phyloP scores from a whole-genome alignment of 305 asterid genomes.

The Solanum hybrid region DNA sequence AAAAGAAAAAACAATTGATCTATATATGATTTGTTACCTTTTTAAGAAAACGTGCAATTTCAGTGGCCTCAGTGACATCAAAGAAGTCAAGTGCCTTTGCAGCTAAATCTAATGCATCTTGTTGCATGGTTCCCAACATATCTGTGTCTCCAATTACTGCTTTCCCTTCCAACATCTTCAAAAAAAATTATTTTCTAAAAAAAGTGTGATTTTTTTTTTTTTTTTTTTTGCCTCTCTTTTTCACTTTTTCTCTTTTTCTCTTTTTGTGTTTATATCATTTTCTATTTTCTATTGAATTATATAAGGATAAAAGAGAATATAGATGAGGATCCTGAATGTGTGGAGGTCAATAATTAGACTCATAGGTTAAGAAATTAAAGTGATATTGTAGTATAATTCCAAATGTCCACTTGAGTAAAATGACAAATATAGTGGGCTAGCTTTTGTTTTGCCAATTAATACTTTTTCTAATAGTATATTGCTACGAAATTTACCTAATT shows the following conservation, averaged over 20 bases:
- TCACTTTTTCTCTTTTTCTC: background rate
- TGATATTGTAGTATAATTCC: slow-evolving; percentile 23
- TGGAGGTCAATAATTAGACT: slow-evolving; percentile 22
- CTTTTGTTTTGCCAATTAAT: background rate
- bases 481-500: background rate
- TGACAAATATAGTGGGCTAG: slow-evolving; percentile 9
- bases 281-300: background rate
- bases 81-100: slow-evolving; percentile 81
- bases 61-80: slow-evolving; percentile 70
- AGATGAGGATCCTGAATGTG: slow-evolving; percentile 34
- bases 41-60: slow-evolving; percentile 68
- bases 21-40: slow-evolving; percentile 27
- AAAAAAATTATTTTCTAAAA: background rate
- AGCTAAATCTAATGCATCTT: slow-evolving; percentile 73
- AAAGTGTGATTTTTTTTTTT: background rate
- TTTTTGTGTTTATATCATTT: background rate
- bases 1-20: background rate
- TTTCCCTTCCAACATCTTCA: slow-evolving; percentile 81
- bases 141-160: slow-evolving; percentile 81
- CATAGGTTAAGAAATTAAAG: slow-evolving; percentile 3
- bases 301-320: slow-evolving; percentile 4
- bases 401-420: background rate
- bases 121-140: slow-evolving; percentile 62
- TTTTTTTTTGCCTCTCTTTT: background rate
- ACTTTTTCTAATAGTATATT: background rate